These are phyloP conservation scores for Panellus pusillus DNA, from an alignment of 768 basidiomycete genomes.

Conservation along the genomic window DNA sequence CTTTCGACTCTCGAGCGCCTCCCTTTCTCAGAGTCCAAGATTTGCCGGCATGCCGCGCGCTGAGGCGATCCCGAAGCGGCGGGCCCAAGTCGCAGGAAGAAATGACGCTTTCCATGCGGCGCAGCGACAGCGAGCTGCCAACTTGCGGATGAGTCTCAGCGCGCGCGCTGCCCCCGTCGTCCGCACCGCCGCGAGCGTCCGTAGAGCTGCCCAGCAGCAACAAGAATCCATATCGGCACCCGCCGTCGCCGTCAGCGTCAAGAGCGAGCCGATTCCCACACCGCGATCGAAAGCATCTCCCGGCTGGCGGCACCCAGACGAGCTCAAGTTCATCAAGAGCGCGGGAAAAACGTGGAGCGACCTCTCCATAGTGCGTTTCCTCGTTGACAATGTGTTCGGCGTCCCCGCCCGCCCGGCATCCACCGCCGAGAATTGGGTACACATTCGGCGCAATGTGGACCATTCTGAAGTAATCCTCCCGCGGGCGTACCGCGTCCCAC, in stretches of 20 bases:
- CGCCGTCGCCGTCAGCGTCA: not conserved
- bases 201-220: no score
- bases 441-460: slow-evolving; percentile 17
- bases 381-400: slow-evolving; percentile 35
- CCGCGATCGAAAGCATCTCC: not conserved
- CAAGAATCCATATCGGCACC: slow-evolving; percentile 4
- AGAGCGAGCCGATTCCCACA: not conserved
- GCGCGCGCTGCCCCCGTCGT: no score
- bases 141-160: no score
- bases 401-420: slow-evolving; percentile 31
- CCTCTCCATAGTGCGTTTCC: slow-evolving; percentile 32
- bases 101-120: no score
- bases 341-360: slow-evolving; percentile 19
- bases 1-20: no score
- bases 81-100: no score
- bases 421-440: slow-evolving; percentile 20
- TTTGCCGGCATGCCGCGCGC: no score
- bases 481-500: slow-evolving; percentile 40
- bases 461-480: slow-evolving; percentile 31
- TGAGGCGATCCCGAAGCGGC: no score
- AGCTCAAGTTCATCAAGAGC: slow-evolving; percentile 34
- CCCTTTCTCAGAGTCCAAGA: no score
- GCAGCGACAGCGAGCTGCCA: no score
- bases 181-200: no score
- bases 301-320: slow-evolving; percentile 39